Conservation (phyloP, 257 asterid genomes). For the Nicotiana paniculata region DNA sequence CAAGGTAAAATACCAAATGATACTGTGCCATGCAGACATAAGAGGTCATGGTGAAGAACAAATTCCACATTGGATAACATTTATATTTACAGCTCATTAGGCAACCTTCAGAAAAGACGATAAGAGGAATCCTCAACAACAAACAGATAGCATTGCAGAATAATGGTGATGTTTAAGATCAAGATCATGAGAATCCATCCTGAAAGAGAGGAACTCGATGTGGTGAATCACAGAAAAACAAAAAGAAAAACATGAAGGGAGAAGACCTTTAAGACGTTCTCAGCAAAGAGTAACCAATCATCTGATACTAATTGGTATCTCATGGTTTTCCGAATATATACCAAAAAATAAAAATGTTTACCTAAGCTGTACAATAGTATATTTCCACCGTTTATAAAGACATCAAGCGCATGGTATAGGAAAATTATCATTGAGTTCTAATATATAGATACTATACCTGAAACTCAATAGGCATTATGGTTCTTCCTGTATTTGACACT, state of each 20-base stretch:
- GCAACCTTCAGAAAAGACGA: background rate
- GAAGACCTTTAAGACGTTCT: background rate
- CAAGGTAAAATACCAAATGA: background rate
- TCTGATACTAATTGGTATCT: background rate
- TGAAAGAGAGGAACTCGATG: background rate
- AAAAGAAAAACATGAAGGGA: background rate
- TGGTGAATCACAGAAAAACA: background rate
- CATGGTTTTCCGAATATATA: background rate
- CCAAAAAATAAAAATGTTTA: background rate
- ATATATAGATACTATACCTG: slow-evolving; percentile 34
- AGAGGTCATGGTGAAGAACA: background rate
- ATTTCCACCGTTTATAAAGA: background rate
- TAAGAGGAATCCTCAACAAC: background rate
- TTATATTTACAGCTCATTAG: background rate
- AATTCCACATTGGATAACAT: background rate
- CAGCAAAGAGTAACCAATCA: background rate
- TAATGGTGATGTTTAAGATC: background rate
- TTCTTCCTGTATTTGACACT: slow-evolving; percentile 44
- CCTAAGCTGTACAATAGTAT: background rate
- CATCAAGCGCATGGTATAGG: background rate
- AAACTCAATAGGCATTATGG: slow-evolving; percentile 50
- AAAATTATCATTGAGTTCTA: background rate
- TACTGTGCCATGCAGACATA: background rate
- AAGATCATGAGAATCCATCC: background rate
- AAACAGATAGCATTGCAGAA: background rate